phyloP scores from a whole-genome alignment of 164 flowering plant genomes.

The Nymphaea colorata region DNA sequence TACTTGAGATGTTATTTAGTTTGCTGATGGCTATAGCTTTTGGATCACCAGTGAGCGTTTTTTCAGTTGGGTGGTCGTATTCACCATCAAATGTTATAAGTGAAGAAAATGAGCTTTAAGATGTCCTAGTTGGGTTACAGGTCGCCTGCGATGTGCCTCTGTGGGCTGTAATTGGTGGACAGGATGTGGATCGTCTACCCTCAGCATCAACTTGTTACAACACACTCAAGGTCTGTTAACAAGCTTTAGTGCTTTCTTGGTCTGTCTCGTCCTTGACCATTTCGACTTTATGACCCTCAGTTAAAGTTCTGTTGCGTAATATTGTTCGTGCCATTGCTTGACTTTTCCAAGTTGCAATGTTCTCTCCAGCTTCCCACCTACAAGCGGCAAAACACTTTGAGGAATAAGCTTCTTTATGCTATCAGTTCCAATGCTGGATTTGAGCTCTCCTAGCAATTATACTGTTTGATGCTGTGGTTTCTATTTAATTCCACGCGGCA shows the following conservation, averaged over 20 bases:
- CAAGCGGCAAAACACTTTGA: constrained; percentile 73
- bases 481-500: too few relatives aligned
- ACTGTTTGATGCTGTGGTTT: too few relatives aligned
- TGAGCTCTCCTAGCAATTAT: constrained; percentile 57
- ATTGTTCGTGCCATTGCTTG: neutral
- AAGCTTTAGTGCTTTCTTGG: neutral
- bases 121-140: constrained; percentile 19
- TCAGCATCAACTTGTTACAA: constrained; percentile 99
- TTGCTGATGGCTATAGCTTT: neutral
- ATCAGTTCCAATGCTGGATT: constrained; percentile 94
- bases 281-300: neutral
- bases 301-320: neutral
- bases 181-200: constrained; percentile 95
- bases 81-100: neutral
- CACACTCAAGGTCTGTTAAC: constrained; percentile 71
- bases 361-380: constrained; percentile 78
- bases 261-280: neutral
- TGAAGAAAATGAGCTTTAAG: neutral
- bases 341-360: neutral
- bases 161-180: constrained; percentile 89
- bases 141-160: constrained; percentile 78
- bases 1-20: neutral
- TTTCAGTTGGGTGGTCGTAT: neutral
- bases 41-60: neutral
- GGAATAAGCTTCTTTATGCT: constrained; percentile 83